phyloP scores from a whole-genome alignment of 345 rosid species.

The Hypericum androsaemum region DNA sequence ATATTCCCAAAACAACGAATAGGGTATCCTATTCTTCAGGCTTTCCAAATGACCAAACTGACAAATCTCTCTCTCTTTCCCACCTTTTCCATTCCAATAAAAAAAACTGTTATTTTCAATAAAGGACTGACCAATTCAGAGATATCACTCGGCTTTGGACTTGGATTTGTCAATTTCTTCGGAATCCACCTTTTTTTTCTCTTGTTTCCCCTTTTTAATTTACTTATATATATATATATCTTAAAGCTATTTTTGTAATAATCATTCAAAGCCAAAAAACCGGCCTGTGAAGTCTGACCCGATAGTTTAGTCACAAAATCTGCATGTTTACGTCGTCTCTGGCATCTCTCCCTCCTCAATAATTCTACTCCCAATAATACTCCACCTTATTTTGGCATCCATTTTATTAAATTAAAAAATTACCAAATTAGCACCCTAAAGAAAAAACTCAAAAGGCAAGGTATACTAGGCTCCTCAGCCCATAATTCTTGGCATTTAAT shows the following conservation, averaged over 20 bases:
- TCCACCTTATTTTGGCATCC: too few relatives aligned
- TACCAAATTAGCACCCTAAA: background rate
- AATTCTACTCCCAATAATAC: constrained; percentile 1
- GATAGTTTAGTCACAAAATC: constrained; percentile 77
- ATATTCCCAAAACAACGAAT: too few relatives aligned
- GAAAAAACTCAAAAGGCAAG: background rate
- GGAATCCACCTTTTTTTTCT: constrained; percentile 27
- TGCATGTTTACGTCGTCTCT: constrained; percentile 68
- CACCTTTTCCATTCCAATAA: constrained; percentile 5
- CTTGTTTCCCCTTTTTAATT: background rate
- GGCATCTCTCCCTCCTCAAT: constrained; percentile 11
- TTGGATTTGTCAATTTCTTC: constrained; percentile 10
- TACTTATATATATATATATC: background rate
- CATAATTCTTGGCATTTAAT: constrained; percentile 28
- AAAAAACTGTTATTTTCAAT: background rate
- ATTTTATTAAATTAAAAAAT: constrained; percentile 10
- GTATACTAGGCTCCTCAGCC: constrained; percentile 21
- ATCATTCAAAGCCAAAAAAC: constrained; percentile 18
- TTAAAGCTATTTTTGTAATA: background rate
- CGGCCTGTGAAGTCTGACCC: constrained; percentile 63
- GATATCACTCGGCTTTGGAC: background rate
- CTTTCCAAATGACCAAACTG: constrained; percentile 51
- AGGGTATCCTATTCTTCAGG: constrained; percentile 44
- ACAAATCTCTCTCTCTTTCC: constrained; percentile 13
- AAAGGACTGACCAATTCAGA: constrained; percentile 41